A percentile compares a stretch with the other conserved stretches of the same genome.
Conservation (phyloP, 129 eudicot species). For the Ambrosia trifida region DNA sequence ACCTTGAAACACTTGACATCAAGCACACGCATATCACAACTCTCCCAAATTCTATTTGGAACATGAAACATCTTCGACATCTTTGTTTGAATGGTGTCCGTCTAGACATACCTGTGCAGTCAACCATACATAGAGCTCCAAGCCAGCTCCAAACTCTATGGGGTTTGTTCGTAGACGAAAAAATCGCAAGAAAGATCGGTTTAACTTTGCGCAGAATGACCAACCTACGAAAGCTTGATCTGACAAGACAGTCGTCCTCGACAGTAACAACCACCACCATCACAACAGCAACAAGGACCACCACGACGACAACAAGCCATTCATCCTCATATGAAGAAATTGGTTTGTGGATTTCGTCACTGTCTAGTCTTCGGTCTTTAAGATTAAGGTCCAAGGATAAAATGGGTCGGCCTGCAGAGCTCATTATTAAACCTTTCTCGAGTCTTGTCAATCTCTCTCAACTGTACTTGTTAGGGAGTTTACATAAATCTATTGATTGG, state of each 20-base stretch:
- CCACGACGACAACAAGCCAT: constrained; percentile 23
- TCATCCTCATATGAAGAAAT: constrained; percentile 29
- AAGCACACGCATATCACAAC: constrained; percentile 37
- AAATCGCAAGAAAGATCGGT: constrained; percentile 28
- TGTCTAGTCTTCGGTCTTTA: constrained; percentile 26
- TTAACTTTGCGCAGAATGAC: constrained; percentile 23
- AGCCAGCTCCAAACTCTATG: constrained; percentile 37
- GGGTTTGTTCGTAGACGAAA: constrained; percentile 37
- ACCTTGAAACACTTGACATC: constrained; percentile 41
- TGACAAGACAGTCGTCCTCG: constrained; percentile 29
- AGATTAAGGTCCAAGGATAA: constrained; percentile 32
- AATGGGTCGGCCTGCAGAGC: constrained; percentile 38
- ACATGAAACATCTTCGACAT: constrained; percentile 34
- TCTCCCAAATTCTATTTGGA: constrained; percentile 41
- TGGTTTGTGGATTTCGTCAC: constrained; percentile 23
- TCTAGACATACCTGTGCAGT: constrained; percentile 21
- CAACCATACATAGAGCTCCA: constrained; percentile 20
- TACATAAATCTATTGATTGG: constrained; percentile 24
- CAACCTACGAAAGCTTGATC: constrained; percentile 34
- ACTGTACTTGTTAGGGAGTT: constrained; percentile 26
- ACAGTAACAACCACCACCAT: constrained; percentile 11
- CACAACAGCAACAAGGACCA: constrained; percentile 13
- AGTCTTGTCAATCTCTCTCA: constrained; percentile 31
- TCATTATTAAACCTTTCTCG: constrained; percentile 29
- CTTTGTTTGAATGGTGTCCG: constrained; percentile 36